A percentile compares a stretch with the other conserved stretches of the same genome.
Evolutionary conservation across 495 filamentous ascomycete species (phyloP).

Genomic region (Talaromyces ruber): DNA sequence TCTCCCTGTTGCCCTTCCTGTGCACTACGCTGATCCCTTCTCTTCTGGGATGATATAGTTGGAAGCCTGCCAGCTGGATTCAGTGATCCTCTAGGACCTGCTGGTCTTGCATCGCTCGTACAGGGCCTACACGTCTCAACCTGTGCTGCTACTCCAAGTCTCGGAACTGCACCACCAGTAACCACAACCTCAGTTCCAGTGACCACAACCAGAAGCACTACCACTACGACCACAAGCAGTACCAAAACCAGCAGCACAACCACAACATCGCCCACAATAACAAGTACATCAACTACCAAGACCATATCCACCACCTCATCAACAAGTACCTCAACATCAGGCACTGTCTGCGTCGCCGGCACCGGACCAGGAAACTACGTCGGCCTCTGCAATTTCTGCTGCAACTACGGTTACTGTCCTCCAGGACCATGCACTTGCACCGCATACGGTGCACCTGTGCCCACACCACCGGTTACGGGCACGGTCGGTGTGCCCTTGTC

Average conservation of each 20-base stretch:
- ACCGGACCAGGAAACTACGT: conserved; percentile 13
- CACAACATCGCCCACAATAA: conserved; percentile 3
- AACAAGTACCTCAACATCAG: not conserved
- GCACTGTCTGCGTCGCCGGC: conserved; percentile 10
- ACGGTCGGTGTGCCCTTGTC: conserved; percentile 5
- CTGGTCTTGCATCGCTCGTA: conserved; percentile 30
- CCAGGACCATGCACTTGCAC: conserved; percentile 12
- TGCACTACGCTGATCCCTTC: not conserved
- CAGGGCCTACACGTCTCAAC: conserved; percentile 37
- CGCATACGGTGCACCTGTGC: conserved; percentile 7
- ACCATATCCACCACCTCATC: not conserved
- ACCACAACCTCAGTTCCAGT: conserved; percentile 7
- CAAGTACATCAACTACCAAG: conserved; percentile 5
- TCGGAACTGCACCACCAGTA: conserved; percentile 19
- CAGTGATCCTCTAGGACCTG: conserved; percentile 30
- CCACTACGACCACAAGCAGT: conserved; percentile 2
- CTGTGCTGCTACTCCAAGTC: conserved; percentile 35
- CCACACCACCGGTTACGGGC: conserved; percentile 7
- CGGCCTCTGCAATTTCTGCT: conserved; percentile 13
- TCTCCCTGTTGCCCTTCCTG: not conserved
- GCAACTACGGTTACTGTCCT: conserved; percentile 13
- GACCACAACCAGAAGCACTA: not conserved
- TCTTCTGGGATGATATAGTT: conserved; percentile 12
- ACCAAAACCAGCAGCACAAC: conserved; percentile 10
- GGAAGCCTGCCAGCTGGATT: conserved; percentile 36